phyloP scores from a whole-genome alignment of 2,329 filamentous ascomycete genomes.

The Blastomyces gilchristii region DNA sequence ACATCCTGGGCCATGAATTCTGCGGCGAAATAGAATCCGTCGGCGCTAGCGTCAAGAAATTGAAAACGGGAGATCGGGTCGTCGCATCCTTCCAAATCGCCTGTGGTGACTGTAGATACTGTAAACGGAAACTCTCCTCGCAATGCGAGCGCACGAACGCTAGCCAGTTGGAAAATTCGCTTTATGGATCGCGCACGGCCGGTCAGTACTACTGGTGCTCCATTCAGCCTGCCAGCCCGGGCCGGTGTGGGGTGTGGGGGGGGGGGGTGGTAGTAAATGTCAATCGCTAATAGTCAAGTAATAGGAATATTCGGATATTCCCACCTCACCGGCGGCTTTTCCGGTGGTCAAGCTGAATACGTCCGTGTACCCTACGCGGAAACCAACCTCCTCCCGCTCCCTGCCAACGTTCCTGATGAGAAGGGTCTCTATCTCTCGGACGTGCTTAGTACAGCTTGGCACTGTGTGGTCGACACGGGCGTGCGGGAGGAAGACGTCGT shows the following conservation, averaged over 20 bases:
- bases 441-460: conserved; percentile 70
- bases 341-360: conserved; percentile 79
- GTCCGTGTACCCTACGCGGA: conserved; percentile 71
- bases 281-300: conserved; percentile 6
- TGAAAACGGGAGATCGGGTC: conserved; percentile 56
- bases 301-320: conserved; percentile 58
- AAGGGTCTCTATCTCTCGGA: conserved; percentile 74
- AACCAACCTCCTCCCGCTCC: conserved; percentile 69
- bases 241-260: too few relatives aligned
- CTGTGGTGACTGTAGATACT: conserved; percentile 58
- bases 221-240: not conserved
- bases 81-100: conserved; percentile 84
- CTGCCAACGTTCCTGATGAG: conserved; percentile 71
- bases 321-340: conserved; percentile 73
- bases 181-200: conserved; percentile 70
- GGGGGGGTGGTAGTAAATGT: not conserved
- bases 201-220: conserved; percentile 37
- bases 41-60: conserved; percentile 44
- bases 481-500: conserved; percentile 69
- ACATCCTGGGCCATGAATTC: conserved; percentile 55
- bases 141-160: conserved; percentile 71
- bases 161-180: conserved; percentile 57
- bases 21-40: conserved; percentile 45
- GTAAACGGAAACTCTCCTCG: conserved; percentile 65
- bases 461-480: conserved; percentile 71